Percentiles rank a stretch among this genome's conserved stretches.
These are phyloP conservation scores for Petrea volubilis DNA, from an alignment of 257 asterid genomes.

Conservation along the genomic window DNA sequence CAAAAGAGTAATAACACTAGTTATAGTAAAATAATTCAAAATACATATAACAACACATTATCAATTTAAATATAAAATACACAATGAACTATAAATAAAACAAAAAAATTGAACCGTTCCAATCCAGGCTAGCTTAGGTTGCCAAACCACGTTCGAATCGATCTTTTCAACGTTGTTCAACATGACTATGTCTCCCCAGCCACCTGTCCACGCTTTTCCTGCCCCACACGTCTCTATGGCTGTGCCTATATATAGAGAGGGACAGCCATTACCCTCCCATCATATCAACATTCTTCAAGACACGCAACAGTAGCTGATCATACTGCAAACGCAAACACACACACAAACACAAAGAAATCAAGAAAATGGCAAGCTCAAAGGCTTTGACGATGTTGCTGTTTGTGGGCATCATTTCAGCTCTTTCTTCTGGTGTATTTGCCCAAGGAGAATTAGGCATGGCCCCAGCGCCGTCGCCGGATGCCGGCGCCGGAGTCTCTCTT, in stretches of 20 bases:
- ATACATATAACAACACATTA: no score
- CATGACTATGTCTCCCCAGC: constrained; percentile 8
- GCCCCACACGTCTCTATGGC: constrained; percentile 26
- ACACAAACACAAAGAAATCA: background rate
- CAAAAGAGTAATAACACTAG: no score
- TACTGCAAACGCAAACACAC: no score
- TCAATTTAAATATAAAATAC: no score
- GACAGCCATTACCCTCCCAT: background rate
- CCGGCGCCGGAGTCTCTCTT: constrained; percentile 44
- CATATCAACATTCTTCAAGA: background rate
- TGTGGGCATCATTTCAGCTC: constrained; percentile 25
- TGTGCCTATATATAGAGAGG: background rate
- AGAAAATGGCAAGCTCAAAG: constrained; percentile 39
- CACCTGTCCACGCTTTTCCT: constrained; percentile 34
- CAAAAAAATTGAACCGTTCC: no score
- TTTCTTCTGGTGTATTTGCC: constrained; percentile 37
- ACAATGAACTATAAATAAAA: no score
- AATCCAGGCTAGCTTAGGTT: background rate
- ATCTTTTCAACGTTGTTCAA: background rate
- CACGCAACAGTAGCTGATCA: no score
- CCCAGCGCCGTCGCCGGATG: constrained; percentile 57
- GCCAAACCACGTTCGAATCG: constrained; percentile 2
- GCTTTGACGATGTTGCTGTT: constrained; percentile 40
- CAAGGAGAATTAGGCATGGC: constrained; percentile 31
- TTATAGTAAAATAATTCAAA: no score